These are phyloP conservation scores for Aspergillus novofumigatus DNA, from an alignment of 2,329 filamentous ascomycete species.

Conservation along the genomic window DNA sequence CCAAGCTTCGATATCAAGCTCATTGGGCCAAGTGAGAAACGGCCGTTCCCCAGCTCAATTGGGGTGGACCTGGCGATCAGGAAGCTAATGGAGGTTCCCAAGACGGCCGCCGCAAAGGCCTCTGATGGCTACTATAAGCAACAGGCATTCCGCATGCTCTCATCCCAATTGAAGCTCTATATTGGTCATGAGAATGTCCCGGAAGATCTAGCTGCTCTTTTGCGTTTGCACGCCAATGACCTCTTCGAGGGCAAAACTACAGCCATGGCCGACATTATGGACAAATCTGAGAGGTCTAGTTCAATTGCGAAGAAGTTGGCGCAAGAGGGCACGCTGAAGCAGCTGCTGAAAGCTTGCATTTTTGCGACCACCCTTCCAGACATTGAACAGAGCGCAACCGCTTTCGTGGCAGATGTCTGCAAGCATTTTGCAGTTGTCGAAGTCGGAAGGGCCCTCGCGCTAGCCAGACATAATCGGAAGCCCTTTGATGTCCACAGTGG, in stretches of 20 bases:
- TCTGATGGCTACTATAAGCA: constrained; percentile 85
- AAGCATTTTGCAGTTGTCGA: constrained; percentile 89
- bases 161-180: constrained; percentile 82
- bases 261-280: constrained; percentile 64
- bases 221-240: constrained; percentile 87
- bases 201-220: constrained; percentile 78
- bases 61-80: constrained; percentile 85
- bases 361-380: constrained; percentile 78
- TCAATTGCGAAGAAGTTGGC: constrained; percentile 83
- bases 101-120: constrained; percentile 53
- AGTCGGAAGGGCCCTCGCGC: constrained; percentile 76
- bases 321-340: constrained; percentile 78
- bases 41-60: constrained; percentile 79
- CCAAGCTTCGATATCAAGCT: constrained; percentile 85
- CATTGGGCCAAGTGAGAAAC: constrained; percentile 82
- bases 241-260: constrained; percentile 68
- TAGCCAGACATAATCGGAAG: constrained; percentile 69
- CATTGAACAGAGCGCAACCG: constrained; percentile 69
- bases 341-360: constrained; percentile 82
- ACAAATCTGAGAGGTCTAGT: constrained; percentile 70
- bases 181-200: constrained; percentile 84
- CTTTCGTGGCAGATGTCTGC: constrained; percentile 75
- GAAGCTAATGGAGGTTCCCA: constrained; percentile 78
- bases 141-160: constrained; percentile 84
- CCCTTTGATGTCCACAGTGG: constrained; percentile 81